These are phyloP conservation scores for Cryptococcus wingfieldii DNA, from an alignment of 1,284 basidiomycete species.

Conservation along the genomic window DNA sequence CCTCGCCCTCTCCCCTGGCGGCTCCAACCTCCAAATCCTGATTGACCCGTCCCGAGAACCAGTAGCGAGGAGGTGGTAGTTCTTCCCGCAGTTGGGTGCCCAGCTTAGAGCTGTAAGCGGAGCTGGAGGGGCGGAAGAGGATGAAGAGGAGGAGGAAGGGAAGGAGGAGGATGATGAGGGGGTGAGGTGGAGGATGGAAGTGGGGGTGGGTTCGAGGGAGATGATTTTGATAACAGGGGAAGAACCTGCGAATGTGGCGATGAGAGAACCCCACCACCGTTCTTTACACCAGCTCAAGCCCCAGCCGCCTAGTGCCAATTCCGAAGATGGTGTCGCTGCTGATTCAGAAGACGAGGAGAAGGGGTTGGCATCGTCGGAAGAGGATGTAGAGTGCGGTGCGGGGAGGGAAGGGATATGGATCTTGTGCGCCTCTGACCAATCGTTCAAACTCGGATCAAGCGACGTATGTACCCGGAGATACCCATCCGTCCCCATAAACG, in stretches of 20 bases:
- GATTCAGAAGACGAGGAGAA: background rate
- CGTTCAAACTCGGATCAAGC: slow-evolving; percentile 70
- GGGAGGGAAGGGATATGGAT: slow-evolving; percentile 62
- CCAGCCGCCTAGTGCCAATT: slow-evolving; percentile 77
- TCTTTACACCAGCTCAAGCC: slow-evolving; percentile 91
- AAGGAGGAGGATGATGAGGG: slow-evolving; percentile 23
- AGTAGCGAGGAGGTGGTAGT: slow-evolving; percentile 85
- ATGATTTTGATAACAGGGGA: slow-evolving; percentile 69
- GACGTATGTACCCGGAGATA: slow-evolving; percentile 84
- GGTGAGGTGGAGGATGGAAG: slow-evolving; percentile 39
- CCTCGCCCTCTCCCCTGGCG: slow-evolving; percentile 45
- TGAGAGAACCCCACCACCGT: slow-evolving; percentile 81
- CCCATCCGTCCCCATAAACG: slow-evolving; percentile 79
- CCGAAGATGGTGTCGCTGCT: slow-evolving; percentile 2
- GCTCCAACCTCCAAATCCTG: slow-evolving; percentile 71
- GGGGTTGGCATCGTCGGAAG: slow-evolving; percentile 17
- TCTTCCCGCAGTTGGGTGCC: slow-evolving; percentile 85
- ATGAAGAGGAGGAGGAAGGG: slow-evolving; percentile 47
- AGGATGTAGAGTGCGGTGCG: slow-evolving; percentile 16
- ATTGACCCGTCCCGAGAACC: slow-evolving; percentile 80
- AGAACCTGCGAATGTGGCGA: slow-evolving; percentile 70
- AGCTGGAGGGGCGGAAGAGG: slow-evolving; percentile 22
- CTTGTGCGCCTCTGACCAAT: slow-evolving; percentile 75
- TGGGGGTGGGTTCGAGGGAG: slow-evolving; percentile 49
- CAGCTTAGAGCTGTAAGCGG: slow-evolving; percentile 76